Base-by-base conservation (phyloP, 2,329 filamentous ascomycete genomes). In the Chalaropsis ovoidea region DNA sequence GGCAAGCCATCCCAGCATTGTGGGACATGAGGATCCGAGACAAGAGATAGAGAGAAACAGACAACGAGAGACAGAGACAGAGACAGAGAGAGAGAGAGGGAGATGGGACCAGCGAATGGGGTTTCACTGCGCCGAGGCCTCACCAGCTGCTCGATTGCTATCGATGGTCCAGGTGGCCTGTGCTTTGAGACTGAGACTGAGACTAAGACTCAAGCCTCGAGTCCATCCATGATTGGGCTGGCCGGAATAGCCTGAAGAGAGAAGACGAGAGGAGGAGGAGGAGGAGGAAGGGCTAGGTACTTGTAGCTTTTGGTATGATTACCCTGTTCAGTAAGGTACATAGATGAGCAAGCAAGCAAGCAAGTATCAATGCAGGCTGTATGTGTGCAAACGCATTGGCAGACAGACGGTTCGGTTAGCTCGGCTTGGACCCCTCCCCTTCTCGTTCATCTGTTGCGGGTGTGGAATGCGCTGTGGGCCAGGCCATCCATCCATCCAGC, bases 11-110 rank as follows among this genome's bases (percentile, higher is more conserved):
- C 13, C 15, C 27, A 58, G 24, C 11, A 2, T 10, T 13, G 17
- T 39, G 24, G 31, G 54, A 58, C 31, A 39, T 58, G 24, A 35
- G 15, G 54, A 58, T 58, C 54, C 31, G 7, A 58, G n/a, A 58
- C 54, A 58, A 17, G 17, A 35, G 4, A 6, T 7, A 39, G 35
- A 6, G 35, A 10, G 35, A 39, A 6, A 39, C 5, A 39, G 35
- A 39, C 35, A 35, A 35, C 3, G 31, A 35, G 31, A 35, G 3
- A 39, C 35, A 39, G 19, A 52, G 47, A 17, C 13, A 52, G 24
- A 24, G 10, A 27, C 8, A 24, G 47, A 27, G 15, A 15, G 0
- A 15, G 24, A 52, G 47, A 52, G 13, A 52, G 24, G 24, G 47
- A 52, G 47, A 52, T 52, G 10, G 15, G 22, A 22, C 15, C 47